Evolutionary conservation across 2,329 filamentous ascomycete species (phyloP), one percentile per base, ranked within the genome.

Genomic region (Microcyclospora pomicola): DNA sequence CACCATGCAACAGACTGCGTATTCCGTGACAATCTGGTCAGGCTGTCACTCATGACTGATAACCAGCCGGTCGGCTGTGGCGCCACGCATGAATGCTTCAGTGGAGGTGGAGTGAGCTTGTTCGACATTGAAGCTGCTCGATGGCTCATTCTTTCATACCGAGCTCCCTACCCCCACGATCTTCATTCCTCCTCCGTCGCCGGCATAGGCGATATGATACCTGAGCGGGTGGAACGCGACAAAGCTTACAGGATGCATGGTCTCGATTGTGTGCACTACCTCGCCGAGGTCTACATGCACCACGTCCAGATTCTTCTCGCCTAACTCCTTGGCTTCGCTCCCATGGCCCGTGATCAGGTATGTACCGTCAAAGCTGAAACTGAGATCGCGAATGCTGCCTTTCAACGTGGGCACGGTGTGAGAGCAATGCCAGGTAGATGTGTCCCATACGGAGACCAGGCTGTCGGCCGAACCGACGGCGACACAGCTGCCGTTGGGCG

Each of bases 321-420:
- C 80, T 24, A 24, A 24, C 38, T 85, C 81, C 35, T 51, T 53
- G 14, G 40, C 40, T 12, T 45, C 49, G 27, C 44, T 43, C 4
- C 52, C 53, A 41, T 78, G 81, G 14, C 81, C 82, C 9, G 77
- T 81, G 2, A 79, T 75, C 15, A 87, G 63, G 53, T 78, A 88
- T 51, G 73, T 77, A 1, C 82, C 82, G 50, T 87, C 82, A 59
- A 82, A 87, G 12, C 75, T 81, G 55, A 87, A 88, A 52, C 79
- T 77, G 40, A 87, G 67, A 53, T 73, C 82, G 51, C 74, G 71
- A 19, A 87, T 76, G n/a, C 35, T 12, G 1, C 79, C 79, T 9
- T 71, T 68, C 64, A 83, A 80, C 49, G 73, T 69, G 28, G 75
- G 75, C 31, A 86, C 66, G 1, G 80, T 84, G 42, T 77, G 71